Base-by-base conservation (phyloP, 2,329 filamentous ascomycete species). In the Diaporthe nobilis region DNA sequence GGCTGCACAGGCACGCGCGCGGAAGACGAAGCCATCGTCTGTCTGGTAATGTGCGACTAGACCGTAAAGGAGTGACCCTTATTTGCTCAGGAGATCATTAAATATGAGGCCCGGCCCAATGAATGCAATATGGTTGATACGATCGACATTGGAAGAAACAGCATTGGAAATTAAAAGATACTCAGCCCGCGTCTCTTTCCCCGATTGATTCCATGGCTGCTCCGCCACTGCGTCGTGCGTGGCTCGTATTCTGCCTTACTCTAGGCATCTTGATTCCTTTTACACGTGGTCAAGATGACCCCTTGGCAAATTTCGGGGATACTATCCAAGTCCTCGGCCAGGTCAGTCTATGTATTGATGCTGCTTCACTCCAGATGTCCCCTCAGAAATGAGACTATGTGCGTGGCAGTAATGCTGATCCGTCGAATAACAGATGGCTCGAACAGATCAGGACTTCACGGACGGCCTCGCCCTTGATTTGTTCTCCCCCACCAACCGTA, bases 251-350 rank as follows among this genome's bases (percentile, higher is more conserved):
- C 22, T 68, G 31, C 47, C 47, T 68, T 25, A 10, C n/a, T 28
- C 47, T 68, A 25, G 34, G 47, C 9, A 22, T 68, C 8, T 53
- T 25, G 10, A 39, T 7, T 25, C 2, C 1, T 12, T 28, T 9
- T 2, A 47, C 47, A 7, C 34, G n/a, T 3, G 22, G 13, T 39
- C 47, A 68, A 68, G 65, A 68, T 68, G 65, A 53, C 10, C 65
- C 65, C 5, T 28, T 53, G 4, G 65, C 65, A 20, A 68, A 53
- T 39, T 68, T 68, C 15, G 65, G 65, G 12, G 65, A 53, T 8
- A 53, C 47, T 10, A 68, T 68, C 20, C 65, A 68, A 22, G 31
- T 68, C 20, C n/a, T 68, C n/a, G 65, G 65, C 15, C 65, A 68
- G 65, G 65, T 68, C 34, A 53, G 65, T 53, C 9, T 28, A 20